Evolutionary conservation across 2,329 filamentous ascomycete species (phyloP), one percentile per base, ranked within the genome.

Genomic region (Verticillium isaacii): DNA sequence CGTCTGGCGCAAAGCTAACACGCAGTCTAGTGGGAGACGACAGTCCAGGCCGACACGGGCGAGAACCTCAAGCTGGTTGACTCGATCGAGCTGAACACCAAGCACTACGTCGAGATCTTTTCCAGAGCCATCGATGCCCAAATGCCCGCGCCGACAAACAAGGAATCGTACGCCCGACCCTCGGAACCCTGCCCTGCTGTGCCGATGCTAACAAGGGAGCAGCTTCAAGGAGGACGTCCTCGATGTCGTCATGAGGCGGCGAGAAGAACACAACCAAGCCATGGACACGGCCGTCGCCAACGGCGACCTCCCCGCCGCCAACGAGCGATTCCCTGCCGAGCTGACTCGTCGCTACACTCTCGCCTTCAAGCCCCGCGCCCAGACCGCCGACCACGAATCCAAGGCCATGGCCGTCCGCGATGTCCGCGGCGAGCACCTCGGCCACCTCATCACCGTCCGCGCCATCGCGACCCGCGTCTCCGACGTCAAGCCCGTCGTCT

Each of bases 181-280:
- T 58, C 36, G 23, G n/a, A 11, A 17, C 45, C 54, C 63, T 41
- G 60, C 55, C 39, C 56, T 15, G 25, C 25, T 19, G n/a, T 50
- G 9, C 29, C 9, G 12, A 19, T 34, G 14, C 36, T 57, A 25
- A n/a, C 12, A 56, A 61, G 39, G 23, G 32, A 45, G 39, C 67
- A 92, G 89, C 68, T 98, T 97, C 83, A 98, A 98, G 75, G 93
- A 97, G 71, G 95, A 99, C 76, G 93, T 98, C 11, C 84, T 99
- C 54, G 95, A 99, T 76, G 92, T 99, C 34, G 89, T 99, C 71
- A 96, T 97, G 90, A 91, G 92, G 50, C 92, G 96, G 72, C 89
- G 95, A 68, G 88, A 91, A 69, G 89, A 89, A 69, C 88, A 93
- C 68, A 98, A 99, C 74, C 90, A 92, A 67, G 88, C 89, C 54